Evolutionary conservation across 2,329 filamentous ascomycete genomes (phyloP).

Genomic region (Diaporthe sp.): DNA sequence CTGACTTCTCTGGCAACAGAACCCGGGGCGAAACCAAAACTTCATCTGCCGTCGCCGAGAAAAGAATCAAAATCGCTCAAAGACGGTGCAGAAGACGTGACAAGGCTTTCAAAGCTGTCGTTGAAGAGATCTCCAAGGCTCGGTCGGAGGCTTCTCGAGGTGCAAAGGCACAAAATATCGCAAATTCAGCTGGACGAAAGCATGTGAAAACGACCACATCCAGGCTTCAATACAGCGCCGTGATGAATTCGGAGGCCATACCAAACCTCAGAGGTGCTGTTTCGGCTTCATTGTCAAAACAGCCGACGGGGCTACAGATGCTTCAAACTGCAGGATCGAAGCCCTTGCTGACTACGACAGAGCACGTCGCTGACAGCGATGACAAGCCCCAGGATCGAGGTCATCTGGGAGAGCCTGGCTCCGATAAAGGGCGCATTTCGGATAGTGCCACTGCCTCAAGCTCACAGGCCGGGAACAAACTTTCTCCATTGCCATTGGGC

Average conservation of each 20-base stretch:
- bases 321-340: neutral
- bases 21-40: neutral
- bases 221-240: neutral
- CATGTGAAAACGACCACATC: neutral
- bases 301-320: accelerated
- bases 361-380: no score
- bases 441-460: neutral
- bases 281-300: neutral
- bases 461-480: no score
- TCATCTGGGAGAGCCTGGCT: accelerated
- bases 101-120: neutral
- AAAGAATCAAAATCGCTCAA: neutral
- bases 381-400: accelerated
- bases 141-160: neutral
- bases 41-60: no score
- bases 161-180: neutral
- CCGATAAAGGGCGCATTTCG: accelerated
- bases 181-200: neutral
- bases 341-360: neutral
- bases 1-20: neutral
- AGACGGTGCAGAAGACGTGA: no score
- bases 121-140: neutral
- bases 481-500: neutral
- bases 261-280: neutral
- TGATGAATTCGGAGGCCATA: no score